phyloP scores from a whole-genome alignment of 305 asterid species.

The Fraxinus sp. region DNA sequence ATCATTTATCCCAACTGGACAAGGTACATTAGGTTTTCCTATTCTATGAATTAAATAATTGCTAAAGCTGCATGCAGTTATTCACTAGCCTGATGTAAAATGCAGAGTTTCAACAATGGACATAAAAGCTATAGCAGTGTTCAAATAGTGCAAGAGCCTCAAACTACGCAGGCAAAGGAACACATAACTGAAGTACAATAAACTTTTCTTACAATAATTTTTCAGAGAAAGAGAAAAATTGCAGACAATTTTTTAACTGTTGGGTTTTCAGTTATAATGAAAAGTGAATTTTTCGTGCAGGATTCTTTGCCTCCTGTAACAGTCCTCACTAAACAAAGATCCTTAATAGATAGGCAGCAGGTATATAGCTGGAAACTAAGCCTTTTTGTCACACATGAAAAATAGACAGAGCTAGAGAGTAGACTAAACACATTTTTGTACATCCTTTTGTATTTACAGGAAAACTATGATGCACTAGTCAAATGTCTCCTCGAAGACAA shows the following conservation, averaged over 20 bases:
- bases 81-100: conserved; percentile 15
- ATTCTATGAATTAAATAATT: conserved; percentile 15
- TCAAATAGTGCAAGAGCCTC: conserved; percentile 40
- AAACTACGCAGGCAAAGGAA: conserved; percentile 42
- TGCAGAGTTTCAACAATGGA: conserved; percentile 56
- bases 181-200: conserved; percentile 45
- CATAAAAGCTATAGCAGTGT: conserved; percentile 37
- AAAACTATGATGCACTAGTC: conserved; percentile 76
- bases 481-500: conserved; percentile 80
- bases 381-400: conserved; percentile 3
- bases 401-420: background rate
- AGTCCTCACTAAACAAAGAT: conserved; percentile 76
- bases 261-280: conserved; percentile 17
- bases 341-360: conserved; percentile 91
- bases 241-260: conserved; percentile 12
- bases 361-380: conserved; percentile 39
- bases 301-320: conserved; percentile 45
- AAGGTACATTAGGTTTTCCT: conserved; percentile 43
- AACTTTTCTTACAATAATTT: conserved; percentile 30
- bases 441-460: conserved; percentile 45
- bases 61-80: conserved; percentile 17
- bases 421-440: conserved; percentile 19
- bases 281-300: conserved; percentile 39
- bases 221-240: conserved; percentile 5
- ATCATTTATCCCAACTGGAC: conserved; percentile 32